Evolutionary conservation across 1,284 basidiomycete genomes (phyloP), one percentile per base, ranked within the genome.

Genomic region (Ceratobasidium sp.): DNA sequence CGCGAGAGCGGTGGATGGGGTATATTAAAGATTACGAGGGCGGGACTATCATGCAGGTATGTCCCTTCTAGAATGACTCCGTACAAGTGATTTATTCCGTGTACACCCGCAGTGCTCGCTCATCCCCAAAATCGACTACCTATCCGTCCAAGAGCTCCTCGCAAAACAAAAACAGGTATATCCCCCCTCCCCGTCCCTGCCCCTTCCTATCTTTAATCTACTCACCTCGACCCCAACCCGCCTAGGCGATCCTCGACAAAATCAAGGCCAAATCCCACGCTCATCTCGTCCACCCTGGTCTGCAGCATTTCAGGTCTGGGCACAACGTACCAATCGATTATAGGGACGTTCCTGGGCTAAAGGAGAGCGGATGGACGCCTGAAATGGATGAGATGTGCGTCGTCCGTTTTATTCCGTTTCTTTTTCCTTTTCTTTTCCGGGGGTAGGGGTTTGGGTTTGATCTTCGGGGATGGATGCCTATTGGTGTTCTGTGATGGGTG

Each of bases 21-120:
- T 99, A 99, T 83, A 99, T 99, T 90, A 99, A 99, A 83, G 98
- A 99, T 82, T 99, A 99, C 83, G 98, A 99, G 82, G 98, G 98
- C 60, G 97, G 96, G n/a, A 99, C 98, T 57, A 94, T 99, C 84
- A 99, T 99, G 97, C 96, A 98, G 83, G 84, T 83, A 72, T 47
- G 81, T 77, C 9, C 51, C 22, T 48, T n/a, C 15, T 11, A 4
- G 31, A 7, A 27, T 6, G n/a, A 44, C 44, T 33, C 22, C 45
- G 29, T 31, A 41, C 8, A 27, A 64, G 33, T 74, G 24, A 63
- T 47, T 73, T 27, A 56, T 48, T 41, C 56, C 27, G 29, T 41
- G 9, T 56, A 45, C 27, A 53, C 9, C n/a, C 9, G 33, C 77
- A 88, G 84, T 99, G 98, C 81, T 93, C 92, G 3, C 94, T 99